Evolutionary conservation across 2,329 filamentous ascomycete genomes (phyloP).

Genomic region (Fusarium tuaranense): DNA sequence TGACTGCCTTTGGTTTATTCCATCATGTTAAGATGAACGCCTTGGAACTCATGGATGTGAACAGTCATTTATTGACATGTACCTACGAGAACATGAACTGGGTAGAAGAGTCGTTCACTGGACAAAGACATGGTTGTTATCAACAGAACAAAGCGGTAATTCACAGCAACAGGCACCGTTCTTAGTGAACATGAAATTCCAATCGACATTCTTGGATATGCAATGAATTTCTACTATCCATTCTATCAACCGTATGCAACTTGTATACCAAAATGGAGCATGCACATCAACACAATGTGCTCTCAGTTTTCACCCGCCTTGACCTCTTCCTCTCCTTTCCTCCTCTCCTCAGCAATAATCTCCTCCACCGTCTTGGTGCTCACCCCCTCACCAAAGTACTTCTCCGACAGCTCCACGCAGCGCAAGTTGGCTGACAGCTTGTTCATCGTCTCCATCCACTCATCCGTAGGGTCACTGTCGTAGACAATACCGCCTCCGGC

Average conservation of each 20-base stretch:
- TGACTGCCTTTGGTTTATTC: not conserved
- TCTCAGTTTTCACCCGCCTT: conserved; percentile 25
- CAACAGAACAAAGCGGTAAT: not conserved
- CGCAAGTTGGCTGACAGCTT: conserved; percentile 74
- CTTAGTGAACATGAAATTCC: not conserved
- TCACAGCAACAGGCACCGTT: not conserved
- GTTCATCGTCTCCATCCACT: conserved; percentile 94
- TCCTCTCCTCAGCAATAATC: conserved; percentile 43
- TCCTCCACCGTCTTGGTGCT: conserved; percentile 43
- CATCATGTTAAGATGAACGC: not conserved
- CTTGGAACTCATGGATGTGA: not conserved
- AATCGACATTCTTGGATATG: not conserved
- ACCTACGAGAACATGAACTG: not conserved
- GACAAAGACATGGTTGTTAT: not conserved
- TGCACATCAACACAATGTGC: not conserved
- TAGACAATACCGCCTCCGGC: conserved; percentile 92
- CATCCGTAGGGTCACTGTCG: conserved; percentile 92
- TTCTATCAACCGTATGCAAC: not conserved
- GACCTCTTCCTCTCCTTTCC: conserved; percentile 44
- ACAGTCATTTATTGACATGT: not conserved
- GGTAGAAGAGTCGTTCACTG: not conserved
- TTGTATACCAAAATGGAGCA: not conserved
- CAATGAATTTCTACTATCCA: not conserved
- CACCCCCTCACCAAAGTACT: conserved; percentile 42
- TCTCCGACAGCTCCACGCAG: conserved; percentile 43